Evolutionary conservation across 176 grass and related monocot genomes (phyloP).

Genomic region (Cocos nucifera): DNA sequence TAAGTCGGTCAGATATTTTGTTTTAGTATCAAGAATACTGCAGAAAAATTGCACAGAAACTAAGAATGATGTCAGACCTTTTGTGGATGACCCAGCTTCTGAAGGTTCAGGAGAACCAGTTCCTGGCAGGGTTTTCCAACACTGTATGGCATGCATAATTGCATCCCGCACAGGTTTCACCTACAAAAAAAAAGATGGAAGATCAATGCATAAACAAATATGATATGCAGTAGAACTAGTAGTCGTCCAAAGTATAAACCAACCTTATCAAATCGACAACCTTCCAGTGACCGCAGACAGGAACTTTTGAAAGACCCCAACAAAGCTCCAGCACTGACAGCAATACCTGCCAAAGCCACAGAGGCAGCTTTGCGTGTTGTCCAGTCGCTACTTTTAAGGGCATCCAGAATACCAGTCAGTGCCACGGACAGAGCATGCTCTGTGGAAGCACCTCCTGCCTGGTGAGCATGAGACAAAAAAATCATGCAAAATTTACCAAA

Average conservation of each 20-base stretch:
- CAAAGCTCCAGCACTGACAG: conserved; percentile 55
- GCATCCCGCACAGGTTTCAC: conserved; percentile 96
- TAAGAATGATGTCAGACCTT: conserved; percentile 43
- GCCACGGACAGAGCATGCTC: conserved; percentile 57
- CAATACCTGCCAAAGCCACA: conserved; percentile 63
- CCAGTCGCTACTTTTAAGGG: conserved; percentile 81
- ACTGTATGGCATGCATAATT: conserved; percentile 61
- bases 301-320: conserved; percentile 54
- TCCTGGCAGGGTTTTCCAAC: conserved; percentile 85
- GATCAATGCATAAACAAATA: no score
- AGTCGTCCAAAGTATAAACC: neutral
- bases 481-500: conserved; percentile 13
- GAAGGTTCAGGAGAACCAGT: conserved; percentile 71
- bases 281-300: conserved; percentile 71
- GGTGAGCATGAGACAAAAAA: conserved; percentile 5
- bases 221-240: no score
- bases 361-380: conserved; percentile 77
- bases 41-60: neutral
- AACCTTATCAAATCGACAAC: conserved; percentile 96
- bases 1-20: no score
- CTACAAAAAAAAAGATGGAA: conserved; percentile 22
- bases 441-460: conserved; percentile 79
- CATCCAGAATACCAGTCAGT: conserved; percentile 66
- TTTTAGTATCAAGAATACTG: no score
- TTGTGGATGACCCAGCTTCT: conserved; percentile 77